These are phyloP conservation scores for Apiospora koreana DNA, from an alignment of 2,329 filamentous ascomycete species.

Conservation along the genomic window DNA sequence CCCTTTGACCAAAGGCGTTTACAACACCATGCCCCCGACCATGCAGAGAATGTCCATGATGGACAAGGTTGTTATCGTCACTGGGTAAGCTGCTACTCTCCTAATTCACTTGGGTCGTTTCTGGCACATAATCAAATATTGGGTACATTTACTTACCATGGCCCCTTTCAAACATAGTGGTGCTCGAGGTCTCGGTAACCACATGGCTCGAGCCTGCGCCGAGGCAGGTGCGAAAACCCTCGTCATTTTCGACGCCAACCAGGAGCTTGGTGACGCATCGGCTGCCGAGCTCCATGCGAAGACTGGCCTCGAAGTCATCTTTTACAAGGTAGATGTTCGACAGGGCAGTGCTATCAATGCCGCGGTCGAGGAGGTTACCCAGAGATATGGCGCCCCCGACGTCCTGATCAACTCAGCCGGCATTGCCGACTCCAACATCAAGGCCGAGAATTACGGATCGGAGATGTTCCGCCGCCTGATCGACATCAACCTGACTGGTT, in stretches of 20 bases:
- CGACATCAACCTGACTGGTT: constrained; percentile 80
- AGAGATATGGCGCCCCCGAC: constrained; percentile 69
- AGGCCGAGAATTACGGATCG: constrained; percentile 74
- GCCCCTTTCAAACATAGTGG: constrained; percentile 51
- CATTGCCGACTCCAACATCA: constrained; percentile 83
- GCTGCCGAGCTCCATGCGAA: constrained; percentile 70
- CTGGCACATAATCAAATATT: constrained; percentile 25
- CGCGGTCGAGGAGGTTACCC: constrained; percentile 66
- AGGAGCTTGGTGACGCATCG: constrained; percentile 70
- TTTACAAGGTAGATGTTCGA: constrained; percentile 79
- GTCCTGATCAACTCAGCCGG: constrained; percentile 80
- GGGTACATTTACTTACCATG: background rate
- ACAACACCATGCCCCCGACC: constrained; percentile 60
- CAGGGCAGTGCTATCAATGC: constrained; percentile 70
- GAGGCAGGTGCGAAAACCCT: constrained; percentile 75
- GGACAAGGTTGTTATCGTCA: constrained; percentile 72
- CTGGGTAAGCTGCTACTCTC: constrained; percentile 53
- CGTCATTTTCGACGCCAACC: constrained; percentile 76
- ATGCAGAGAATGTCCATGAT: constrained; percentile 69
- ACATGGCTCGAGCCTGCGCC: constrained; percentile 76
- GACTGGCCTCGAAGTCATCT: constrained; percentile 72
- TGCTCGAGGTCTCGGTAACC: constrained; percentile 75
- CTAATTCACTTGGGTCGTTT: constrained; percentile 11
- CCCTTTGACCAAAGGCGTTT: constrained; percentile 56
- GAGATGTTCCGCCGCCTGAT: constrained; percentile 78